These are phyloP conservation scores for Apiosordaria backusii DNA, from an alignment of 495 filamentous ascomycete species.

Conservation along the genomic window DNA sequence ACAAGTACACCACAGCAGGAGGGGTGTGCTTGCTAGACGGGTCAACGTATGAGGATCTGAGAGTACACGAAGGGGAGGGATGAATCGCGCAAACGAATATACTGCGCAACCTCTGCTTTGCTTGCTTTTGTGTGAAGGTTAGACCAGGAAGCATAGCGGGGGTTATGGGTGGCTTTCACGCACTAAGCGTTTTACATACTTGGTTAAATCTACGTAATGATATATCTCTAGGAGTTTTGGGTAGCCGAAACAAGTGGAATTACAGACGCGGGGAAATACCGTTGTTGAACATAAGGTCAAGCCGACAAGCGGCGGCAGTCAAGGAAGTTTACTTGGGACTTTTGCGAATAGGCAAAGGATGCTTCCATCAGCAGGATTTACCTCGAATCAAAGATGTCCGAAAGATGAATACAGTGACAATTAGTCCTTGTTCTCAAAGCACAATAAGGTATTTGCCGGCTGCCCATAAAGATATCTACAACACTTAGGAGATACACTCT, in stretches of 20 bases:
- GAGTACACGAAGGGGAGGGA: conserved; percentile 2
- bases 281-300: neutral
- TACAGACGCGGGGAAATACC: no score
- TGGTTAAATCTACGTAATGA: conserved; percentile 10
- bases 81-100: neutral
- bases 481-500: neutral
- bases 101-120: neutral
- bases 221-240: neutral
- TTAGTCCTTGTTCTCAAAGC: neutral
- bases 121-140: neutral
- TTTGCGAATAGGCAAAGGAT: no score
- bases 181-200: conserved; percentile 8
- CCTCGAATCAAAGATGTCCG: no score
- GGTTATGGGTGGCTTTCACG: conserved; percentile 1
- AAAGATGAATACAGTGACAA: no score
- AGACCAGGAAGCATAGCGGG: neutral
- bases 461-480: neutral
- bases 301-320: neutral
- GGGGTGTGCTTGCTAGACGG: conserved; percentile 70
- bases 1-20: conserved; percentile 70
- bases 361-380: no score
- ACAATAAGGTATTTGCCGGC: neutral
- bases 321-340: no score
- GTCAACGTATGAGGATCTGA: neutral
- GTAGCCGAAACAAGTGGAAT: neutral